Evolutionary conservation across 2,329 filamentous ascomycete genomes (phyloP).

Genomic region (Xylaria sp.): DNA sequence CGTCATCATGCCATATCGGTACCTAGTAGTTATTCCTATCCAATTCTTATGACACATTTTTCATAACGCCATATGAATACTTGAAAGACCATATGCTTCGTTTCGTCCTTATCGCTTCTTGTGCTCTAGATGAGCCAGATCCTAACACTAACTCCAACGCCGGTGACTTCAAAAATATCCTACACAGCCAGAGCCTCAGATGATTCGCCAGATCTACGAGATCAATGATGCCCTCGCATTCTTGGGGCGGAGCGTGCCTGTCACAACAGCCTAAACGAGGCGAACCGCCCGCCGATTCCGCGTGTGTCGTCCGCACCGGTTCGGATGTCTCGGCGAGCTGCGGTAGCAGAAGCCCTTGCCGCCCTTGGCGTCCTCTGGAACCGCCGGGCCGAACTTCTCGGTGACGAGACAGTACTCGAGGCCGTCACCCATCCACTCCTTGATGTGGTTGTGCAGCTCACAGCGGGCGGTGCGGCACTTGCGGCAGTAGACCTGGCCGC

Average conservation of each 20-base stretch:
- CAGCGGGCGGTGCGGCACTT: constrained; percentile 70
- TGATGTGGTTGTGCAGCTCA: constrained; percentile 71
- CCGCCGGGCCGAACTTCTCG: constrained; percentile 63
- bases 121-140: background rate
- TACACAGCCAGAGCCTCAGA: background rate
- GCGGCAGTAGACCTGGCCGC: constrained; percentile 69
- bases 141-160: background rate
- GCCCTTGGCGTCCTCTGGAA: constrained; percentile 51
- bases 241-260: background rate
- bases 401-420: constrained; percentile 70
- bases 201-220: background rate
- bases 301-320: constrained; percentile 66
- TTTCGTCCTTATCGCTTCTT: background rate
- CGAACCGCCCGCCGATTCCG: constrained; percentile 47
- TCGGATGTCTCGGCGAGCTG: constrained; percentile 67
- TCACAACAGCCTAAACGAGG: constrained; percentile 38
- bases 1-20: background rate
- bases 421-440: constrained; percentile 67
- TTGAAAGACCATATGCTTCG: background rate
- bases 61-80: background rate
- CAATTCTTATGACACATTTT: background rate
- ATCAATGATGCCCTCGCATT: background rate
- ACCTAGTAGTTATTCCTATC: no score
- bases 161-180: background rate
- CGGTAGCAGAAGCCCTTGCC: constrained; percentile 66